phyloP scores from a whole-genome alignment of 164 flowering plant genomes.

The Umbilicus rupestris region DNA sequence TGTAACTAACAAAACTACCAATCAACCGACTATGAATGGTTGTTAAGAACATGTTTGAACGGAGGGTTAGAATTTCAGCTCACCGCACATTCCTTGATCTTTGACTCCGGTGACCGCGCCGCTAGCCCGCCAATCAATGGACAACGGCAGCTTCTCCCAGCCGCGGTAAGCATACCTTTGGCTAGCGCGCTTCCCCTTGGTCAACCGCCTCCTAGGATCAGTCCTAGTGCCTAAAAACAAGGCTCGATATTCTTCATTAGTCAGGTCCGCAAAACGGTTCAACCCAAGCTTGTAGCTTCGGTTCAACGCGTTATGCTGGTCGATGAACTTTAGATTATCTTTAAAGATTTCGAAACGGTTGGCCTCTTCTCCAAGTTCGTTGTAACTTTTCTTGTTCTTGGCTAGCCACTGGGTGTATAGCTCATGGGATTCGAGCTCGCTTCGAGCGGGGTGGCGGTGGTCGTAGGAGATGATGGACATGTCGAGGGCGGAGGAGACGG shows the following conservation, averaged over 20 bases:
- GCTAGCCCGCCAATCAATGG: constrained; percentile 44
- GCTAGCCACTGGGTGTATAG: constrained; percentile 48
- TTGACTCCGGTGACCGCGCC: constrained; percentile 49
- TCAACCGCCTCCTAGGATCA: constrained; percentile 28
- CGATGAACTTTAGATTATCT: constrained; percentile 59
- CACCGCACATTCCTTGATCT: constrained; percentile 57
- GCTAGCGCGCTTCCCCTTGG: constrained; percentile 25
- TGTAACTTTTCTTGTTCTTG: constrained; percentile 44
- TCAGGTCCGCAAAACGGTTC: constrained; percentile 71
- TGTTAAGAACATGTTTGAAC: neutral
- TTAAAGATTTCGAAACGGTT: constrained; percentile 49
- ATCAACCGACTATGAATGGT: neutral
- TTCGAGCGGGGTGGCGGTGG: constrained; percentile 15
- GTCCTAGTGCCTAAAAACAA: constrained; percentile 45
- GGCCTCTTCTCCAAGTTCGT: constrained; percentile 28
- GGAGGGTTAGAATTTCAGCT: constrained; percentile 13
- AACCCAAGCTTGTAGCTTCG: constrained; percentile 51
- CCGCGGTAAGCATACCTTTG: constrained; percentile 23
- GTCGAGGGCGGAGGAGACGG: constrained; percentile 21
- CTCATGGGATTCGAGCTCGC: constrained; percentile 31
- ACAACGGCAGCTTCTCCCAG: constrained; percentile 35
- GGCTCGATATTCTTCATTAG: constrained; percentile 61
- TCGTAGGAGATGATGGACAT: constrained; percentile 27
- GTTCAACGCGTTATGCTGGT: constrained; percentile 50
- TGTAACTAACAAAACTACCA: constrained; percentile 1